A percentile compares a stretch with the other conserved stretches of the same genome.
Evolutionary conservation across 257 asterid species (phyloP).

Genomic region (Solanum clarkiae): DNA sequence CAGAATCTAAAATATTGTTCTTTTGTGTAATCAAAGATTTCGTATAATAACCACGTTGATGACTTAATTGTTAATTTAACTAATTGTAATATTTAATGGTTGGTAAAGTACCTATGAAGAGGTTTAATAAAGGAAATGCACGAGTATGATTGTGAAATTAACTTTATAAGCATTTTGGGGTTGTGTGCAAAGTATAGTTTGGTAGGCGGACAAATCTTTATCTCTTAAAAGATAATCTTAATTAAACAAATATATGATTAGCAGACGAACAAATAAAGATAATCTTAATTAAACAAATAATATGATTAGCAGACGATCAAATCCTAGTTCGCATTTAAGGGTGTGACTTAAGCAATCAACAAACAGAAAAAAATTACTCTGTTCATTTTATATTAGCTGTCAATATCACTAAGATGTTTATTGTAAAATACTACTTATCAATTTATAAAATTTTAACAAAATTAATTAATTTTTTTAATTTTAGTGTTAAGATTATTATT

Average conservation of each 20-base stretch:
- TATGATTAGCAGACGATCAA: too few relatives aligned
- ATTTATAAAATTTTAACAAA: too few relatives aligned
- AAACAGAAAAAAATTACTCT: too few relatives aligned
- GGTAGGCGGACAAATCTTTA: background rate
- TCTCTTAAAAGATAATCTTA: background rate
- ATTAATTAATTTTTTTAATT: too few relatives aligned
- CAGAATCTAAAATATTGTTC: background rate
- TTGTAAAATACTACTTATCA: too few relatives aligned
- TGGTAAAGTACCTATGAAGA: background rate
- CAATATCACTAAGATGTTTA: too few relatives aligned
- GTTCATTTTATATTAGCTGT: too few relatives aligned
- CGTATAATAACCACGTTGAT: background rate
- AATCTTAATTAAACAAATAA: too few relatives aligned
- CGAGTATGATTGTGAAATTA: background rate
- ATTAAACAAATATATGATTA: background rate
- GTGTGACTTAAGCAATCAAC: too few relatives aligned
- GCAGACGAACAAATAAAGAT: too few relatives aligned
- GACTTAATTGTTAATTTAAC: background rate
- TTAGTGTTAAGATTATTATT: too few relatives aligned
- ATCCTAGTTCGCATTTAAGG: too few relatives aligned
- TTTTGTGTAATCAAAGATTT: background rate
- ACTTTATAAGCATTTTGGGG: background rate
- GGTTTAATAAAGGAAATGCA: background rate
- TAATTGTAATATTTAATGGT: background rate
- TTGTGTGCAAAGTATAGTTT: background rate